These are phyloP conservation scores for Sugiyamaella grinbergsii DNA, from an alignment of 1,139 yeast species.

Conservation along the genomic window DNA sequence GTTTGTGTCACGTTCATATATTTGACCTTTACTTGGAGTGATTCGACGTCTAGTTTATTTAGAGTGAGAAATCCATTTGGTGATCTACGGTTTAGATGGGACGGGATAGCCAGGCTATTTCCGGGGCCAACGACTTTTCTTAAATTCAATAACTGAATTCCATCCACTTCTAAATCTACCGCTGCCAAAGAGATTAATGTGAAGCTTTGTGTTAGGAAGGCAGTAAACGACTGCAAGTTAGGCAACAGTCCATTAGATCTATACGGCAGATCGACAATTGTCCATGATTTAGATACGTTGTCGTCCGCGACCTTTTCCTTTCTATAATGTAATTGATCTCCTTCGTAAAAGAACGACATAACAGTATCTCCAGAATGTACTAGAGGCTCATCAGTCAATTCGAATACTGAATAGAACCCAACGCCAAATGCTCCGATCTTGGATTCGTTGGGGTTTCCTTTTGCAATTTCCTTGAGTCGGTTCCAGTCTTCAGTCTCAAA, in stretches of 20 bases:
- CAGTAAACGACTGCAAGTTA: conserved; percentile 41
- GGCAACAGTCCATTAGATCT: conserved; percentile 39
- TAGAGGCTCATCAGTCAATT: conserved; percentile 77
- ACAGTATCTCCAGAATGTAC: conserved; percentile 46
- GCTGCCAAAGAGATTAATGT: conserved; percentile 41
- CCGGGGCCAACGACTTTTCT: conserved; percentile 37
- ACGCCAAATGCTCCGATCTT: conserved; percentile 99
- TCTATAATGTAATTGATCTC: conserved; percentile 46
- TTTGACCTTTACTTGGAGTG: conserved; percentile 40
- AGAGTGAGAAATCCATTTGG: conserved; percentile 37
- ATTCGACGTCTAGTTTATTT: conserved; percentile 34
- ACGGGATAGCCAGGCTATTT: conserved; percentile 34
- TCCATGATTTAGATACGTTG: conserved; percentile 38
- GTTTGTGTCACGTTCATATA: conserved; percentile 45
- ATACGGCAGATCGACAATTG: conserved; percentile 46
- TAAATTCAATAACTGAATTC: conserved; percentile 36
- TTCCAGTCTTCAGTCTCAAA: conserved; percentile 47
- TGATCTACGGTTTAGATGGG: conserved; percentile 34
- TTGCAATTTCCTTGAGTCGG: conserved; percentile 47
- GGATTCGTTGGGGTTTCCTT: conserved; percentile 76
- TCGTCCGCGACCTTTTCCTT: conserved; percentile 32
- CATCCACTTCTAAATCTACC: conserved; percentile 40
- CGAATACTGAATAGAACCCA: conserved; percentile 97
- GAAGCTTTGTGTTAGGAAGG: conserved; percentile 46
- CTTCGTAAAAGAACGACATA: conserved; percentile 45